Evolutionary conservation across 345 rosid genomes (phyloP).

Genomic region (Syzygium jambos): DNA sequence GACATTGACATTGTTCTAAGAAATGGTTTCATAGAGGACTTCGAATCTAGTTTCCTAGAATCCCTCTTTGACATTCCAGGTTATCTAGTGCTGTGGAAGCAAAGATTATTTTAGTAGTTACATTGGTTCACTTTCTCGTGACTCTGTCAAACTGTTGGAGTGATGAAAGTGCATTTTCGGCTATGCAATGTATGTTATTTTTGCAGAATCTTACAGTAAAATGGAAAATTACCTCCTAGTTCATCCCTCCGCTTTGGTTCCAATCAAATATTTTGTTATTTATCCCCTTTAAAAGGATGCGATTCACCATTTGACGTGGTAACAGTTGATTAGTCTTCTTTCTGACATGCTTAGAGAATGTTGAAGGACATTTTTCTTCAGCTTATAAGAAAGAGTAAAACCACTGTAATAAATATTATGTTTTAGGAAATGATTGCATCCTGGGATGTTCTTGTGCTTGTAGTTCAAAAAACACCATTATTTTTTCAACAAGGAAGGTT

Average conservation of each 20-base stretch:
- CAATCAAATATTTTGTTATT: not conserved
- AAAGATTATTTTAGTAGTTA: not conserved
- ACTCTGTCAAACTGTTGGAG: not conserved
- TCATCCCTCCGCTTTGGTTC: not conserved
- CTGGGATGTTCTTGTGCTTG: not conserved
- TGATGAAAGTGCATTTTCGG: not conserved
- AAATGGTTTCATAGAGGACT: not conserved
- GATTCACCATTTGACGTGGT: not conserved
- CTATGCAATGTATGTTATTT: not conserved
- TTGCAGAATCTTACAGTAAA: not conserved
- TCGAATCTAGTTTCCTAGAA: not conserved
- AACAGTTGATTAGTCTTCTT: not conserved
- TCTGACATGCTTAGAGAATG: not conserved
- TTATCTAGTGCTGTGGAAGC: not conserved
- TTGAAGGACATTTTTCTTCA: not conserved
- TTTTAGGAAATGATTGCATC: not conserved
- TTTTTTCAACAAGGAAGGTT: not conserved
- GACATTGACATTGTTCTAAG: not conserved
- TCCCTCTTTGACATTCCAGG: not conserved
- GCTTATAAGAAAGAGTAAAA: not conserved
- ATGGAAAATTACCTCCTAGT: not conserved
- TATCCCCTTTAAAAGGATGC: not conserved
- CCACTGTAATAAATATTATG: no score
- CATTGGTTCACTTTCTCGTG: not conserved
- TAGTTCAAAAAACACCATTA: not conserved